phyloP scores from a whole-genome alignment of 2,329 filamentous ascomycete genomes.

The Aspergillus novofumigatus region DNA sequence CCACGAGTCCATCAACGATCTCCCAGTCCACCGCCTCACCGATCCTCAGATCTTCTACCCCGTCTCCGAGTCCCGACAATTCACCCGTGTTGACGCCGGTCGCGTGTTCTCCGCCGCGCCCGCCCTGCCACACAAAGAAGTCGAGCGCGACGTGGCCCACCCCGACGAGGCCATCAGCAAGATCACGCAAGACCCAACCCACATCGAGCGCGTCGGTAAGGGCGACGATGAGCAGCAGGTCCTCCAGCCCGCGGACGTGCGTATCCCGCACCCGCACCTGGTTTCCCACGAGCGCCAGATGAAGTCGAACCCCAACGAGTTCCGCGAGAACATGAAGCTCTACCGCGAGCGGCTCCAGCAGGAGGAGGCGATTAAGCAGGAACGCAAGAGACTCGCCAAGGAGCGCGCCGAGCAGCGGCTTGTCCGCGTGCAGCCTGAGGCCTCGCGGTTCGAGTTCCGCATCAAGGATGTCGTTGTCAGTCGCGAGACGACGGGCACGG shows the following conservation, averaged over 20 bases:
- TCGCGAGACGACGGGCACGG: slow-evolving; percentile 51
- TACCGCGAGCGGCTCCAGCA: slow-evolving; percentile 43
- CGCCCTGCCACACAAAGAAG: slow-evolving; percentile 26
- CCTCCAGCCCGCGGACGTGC: slow-evolving; percentile 58
- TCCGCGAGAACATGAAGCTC: slow-evolving; percentile 29
- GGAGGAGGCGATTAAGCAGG: slow-evolving; percentile 36
- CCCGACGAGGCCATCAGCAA: slow-evolving; percentile 29
- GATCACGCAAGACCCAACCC: slow-evolving; percentile 25
- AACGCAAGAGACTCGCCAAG: slow-evolving; percentile 36
- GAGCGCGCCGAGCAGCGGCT: slow-evolving; percentile 43
- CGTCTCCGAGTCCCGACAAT: slow-evolving; percentile 59
- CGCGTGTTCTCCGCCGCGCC: slow-evolving; percentile 53
- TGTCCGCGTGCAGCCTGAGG: slow-evolving; percentile 42
- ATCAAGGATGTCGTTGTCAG: slow-evolving; percentile 53
- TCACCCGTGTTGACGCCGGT: slow-evolving; percentile 62
- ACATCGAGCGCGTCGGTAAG: slow-evolving; percentile 43
- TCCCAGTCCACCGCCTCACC: slow-evolving; percentile 55
- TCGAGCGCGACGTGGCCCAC: slow-evolving; percentile 24
- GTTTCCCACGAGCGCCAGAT: slow-evolving; percentile 47
- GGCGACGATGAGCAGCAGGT: slow-evolving; percentile 43
- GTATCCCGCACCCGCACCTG: slow-evolving; percentile 61
- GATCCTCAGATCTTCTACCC: slow-evolving; percentile 59
- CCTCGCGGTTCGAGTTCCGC: slow-evolving; percentile 56
- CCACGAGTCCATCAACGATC: slow-evolving; percentile 63
- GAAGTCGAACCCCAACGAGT: slow-evolving; percentile 32